Conservation (phyloP, 2,329 filamentous ascomycete species). For the Talaromyces sp. region DNA sequence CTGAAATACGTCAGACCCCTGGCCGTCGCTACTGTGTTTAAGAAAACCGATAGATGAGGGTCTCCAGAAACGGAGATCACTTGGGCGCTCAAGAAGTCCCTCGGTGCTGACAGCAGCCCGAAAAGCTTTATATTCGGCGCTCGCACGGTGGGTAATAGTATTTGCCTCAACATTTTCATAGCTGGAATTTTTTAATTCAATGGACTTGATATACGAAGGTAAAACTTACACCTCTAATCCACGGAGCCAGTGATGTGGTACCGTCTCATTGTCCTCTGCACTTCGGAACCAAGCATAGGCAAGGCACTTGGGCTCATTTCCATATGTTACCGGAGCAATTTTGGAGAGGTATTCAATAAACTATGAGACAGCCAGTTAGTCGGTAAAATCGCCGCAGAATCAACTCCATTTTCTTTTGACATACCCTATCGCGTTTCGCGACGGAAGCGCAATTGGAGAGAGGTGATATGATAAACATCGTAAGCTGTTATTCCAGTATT, state of each 20-base stretch:
- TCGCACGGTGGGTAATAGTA: background rate
- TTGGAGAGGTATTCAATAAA: background rate
- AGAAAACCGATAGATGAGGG: background rate
- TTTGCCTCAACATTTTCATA: background rate
- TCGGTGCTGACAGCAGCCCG: background rate
- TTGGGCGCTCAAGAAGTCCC: background rate
- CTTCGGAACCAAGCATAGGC: slow-evolving; percentile 7
- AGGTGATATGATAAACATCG: background rate
- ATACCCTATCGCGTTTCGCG: background rate
- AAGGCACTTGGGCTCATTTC: background rate
- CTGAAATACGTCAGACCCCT: background rate
- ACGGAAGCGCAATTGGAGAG: background rate
- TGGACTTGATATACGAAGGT: background rate
- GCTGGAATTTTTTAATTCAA: background rate
- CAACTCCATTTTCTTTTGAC: background rate
- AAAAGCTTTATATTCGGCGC: background rate
- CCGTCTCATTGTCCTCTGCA: slow-evolving; percentile 3
- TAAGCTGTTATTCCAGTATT: background rate
- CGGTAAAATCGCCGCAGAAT: background rate
- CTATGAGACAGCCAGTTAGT: background rate
- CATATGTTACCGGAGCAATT: slow-evolving; percentile 4
- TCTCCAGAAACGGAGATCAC: background rate
- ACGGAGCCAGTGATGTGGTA: slow-evolving; percentile 2
- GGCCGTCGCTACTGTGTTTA: background rate
- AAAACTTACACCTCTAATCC: slow-evolving; percentile 1